A percentile compares a stretch with the other conserved stretches of the same genome.
phyloP scores from a whole-genome alignment of 208 protist genomes.

The Crithidia sp. region DNA sequence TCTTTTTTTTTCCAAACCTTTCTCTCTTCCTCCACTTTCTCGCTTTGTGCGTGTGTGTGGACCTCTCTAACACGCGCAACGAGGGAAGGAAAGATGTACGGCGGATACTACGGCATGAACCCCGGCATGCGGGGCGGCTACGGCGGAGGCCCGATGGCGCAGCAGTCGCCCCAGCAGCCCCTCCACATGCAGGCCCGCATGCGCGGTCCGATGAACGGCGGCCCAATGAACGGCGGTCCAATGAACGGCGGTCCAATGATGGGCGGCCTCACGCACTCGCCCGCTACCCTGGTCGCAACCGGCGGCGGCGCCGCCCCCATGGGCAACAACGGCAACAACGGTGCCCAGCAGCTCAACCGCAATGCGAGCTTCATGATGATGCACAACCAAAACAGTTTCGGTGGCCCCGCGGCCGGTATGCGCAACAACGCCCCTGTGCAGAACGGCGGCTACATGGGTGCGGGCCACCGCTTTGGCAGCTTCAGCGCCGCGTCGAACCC shows the following conservation, averaged over 20 bases:
- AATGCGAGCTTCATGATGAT: conserved; percentile 37
- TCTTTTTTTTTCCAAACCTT: too few relatives aligned
- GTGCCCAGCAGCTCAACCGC: conserved; percentile 10
- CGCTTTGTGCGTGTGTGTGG: too few relatives aligned
- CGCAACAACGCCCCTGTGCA: conserved; percentile 17
- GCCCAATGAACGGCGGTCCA: not conserved
- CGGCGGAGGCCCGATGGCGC: conserved; percentile 16
- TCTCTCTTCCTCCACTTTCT: too few relatives aligned
- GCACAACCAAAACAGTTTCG: conserved; percentile 26
- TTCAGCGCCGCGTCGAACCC: conserved; percentile 17
- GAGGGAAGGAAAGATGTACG: conserved; percentile 24
- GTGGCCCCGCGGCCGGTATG: conserved; percentile 1
- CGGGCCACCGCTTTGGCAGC: conserved; percentile 21
- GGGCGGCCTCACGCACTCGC: not conserved
- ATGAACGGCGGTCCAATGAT: not conserved
- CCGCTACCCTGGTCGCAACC: not conserved
- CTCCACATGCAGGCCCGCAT: conserved; percentile 18
- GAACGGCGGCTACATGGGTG: conserved; percentile 10
- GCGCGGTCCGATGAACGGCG: conserved; percentile 6
- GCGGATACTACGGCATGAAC: conserved; percentile 33
- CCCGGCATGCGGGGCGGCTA: conserved; percentile 29
- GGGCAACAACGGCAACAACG: not conserved
- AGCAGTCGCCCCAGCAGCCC: conserved; percentile 23
- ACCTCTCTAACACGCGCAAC: not conserved
- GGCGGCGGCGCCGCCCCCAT: not conserved